These are phyloP conservation scores for Hemerocallis citrina DNA, from an alignment of 106 monocot genomes.

Conservation along the genomic window DNA sequence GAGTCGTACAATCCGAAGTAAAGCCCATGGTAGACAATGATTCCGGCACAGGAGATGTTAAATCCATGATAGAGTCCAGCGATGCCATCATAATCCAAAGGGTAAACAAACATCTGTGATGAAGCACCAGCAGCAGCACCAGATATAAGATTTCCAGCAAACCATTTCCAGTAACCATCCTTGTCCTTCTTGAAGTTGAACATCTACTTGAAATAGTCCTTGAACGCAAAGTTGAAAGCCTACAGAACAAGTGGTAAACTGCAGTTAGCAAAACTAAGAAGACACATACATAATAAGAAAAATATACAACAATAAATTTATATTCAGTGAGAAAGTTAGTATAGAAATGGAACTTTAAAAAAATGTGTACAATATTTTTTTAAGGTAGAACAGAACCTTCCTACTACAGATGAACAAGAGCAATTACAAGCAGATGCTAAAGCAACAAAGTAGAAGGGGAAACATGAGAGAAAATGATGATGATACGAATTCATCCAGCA, in stretches of 20 bases:
- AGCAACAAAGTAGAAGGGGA: no score
- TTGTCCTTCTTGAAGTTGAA: conserved; percentile 53
- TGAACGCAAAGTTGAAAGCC: conserved; percentile 64
- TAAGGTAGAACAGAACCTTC: no score
- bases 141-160: conserved; percentile 52
- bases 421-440: no score
- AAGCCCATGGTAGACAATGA: conserved; percentile 46
- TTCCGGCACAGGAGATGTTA: conserved; percentile 48
- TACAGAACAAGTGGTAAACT: not conserved
- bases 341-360: no score
- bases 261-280: no score
- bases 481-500: no score
- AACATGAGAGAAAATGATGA: no score
- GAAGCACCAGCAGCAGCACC: conserved; percentile 52
- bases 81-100: conserved; percentile 52
- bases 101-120: conserved; percentile 46
- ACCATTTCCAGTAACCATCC: conserved; percentile 57
- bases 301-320: no score
- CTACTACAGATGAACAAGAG: no score
- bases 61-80: conserved; percentile 50
- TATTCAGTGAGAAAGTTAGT: no score
- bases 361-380: no score
- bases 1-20: conserved; percentile 61
- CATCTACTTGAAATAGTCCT: conserved; percentile 55
- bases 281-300: no score